These are phyloP conservation scores for Houttuynia cordata DNA, from an alignment of 164 flowering plant species.

Conservation along the genomic window DNA sequence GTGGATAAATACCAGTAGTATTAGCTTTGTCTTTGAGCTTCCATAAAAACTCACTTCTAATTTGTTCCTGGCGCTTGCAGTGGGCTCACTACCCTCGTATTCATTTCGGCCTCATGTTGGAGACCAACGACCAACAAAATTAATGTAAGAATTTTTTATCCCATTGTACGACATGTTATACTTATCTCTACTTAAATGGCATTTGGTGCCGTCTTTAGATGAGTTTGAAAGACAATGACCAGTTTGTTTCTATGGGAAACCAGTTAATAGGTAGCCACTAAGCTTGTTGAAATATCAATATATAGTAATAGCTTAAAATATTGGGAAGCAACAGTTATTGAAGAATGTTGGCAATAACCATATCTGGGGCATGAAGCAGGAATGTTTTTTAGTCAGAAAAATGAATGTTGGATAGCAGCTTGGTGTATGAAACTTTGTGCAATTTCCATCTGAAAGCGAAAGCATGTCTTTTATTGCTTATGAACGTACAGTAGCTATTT, in stretches of 20 bases:
- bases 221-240: background rate
- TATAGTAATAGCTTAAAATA: no score
- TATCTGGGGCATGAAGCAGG: no score
- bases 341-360: no score
- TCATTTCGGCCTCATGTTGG: constrained; percentile 83
- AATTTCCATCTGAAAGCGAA: background rate
- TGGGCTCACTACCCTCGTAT: constrained; percentile 96
- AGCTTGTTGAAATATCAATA: no score
- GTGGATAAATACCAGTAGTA: background rate
- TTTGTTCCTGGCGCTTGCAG: constrained; percentile 12
- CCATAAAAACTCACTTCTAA: no score
- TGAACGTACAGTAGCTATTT: background rate
- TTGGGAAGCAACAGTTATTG: no score
- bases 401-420: background rate
- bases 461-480: background rate
- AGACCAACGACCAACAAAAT: constrained; percentile 20
- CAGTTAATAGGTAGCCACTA: no score
- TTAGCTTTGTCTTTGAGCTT: no score
- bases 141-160: background rate
- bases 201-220: background rate
- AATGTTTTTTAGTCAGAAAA: no score
- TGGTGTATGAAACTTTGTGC: background rate
- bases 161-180: background rate
- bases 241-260: no score
- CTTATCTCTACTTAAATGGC: background rate